Conservation (phyloP, 352 stramenopile species). For the Pythium rishiriense region DNA sequence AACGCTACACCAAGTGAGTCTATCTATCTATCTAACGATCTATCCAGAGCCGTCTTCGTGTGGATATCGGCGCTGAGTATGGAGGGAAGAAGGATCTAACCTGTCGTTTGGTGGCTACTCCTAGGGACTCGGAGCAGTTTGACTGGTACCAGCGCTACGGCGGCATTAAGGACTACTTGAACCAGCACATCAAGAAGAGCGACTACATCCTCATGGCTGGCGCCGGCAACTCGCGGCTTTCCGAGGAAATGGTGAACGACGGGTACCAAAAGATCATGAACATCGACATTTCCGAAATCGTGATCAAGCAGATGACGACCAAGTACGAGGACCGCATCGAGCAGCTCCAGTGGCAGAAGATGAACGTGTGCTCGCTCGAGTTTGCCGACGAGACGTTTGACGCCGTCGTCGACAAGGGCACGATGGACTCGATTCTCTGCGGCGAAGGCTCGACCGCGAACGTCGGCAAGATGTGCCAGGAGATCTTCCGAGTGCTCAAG, state of each 20-base stretch:
- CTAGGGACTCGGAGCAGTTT: slow-evolving; percentile 91
- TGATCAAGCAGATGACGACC: slow-evolving; percentile 93
- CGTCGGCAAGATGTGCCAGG: slow-evolving; percentile 95
- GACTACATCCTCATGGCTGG: slow-evolving; percentile 93
- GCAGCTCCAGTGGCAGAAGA: slow-evolving; percentile 92
- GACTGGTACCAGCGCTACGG: slow-evolving; percentile 94
- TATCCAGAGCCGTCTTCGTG: background rate
- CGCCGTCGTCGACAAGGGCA: slow-evolving; percentile 94
- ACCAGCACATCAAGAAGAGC: slow-evolving; percentile 94
- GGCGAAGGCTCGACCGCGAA: slow-evolving; percentile 95
- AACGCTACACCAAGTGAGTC: slow-evolving; percentile 92
- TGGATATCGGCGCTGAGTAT: background rate
- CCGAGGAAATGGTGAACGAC: slow-evolving; percentile 96
- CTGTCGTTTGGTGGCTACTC: background rate
- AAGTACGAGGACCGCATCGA: slow-evolving; percentile 92
- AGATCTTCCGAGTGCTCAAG: slow-evolving; percentile 94
- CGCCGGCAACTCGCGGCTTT: slow-evolving; percentile 93
- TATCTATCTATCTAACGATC: background rate
- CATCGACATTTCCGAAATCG: slow-evolving; percentile 94
- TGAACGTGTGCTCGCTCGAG: slow-evolving; percentile 94
- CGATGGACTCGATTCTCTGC: slow-evolving; percentile 95
- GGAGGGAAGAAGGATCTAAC: background rate
- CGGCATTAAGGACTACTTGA: slow-evolving; percentile 88
- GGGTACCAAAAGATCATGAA: slow-evolving; percentile 95
- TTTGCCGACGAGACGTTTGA: slow-evolving; percentile 96